A percentile compares a stretch with the other conserved stretches of the same genome.
phyloP scores from a whole-genome alignment of 176 grass and related monocot genomes.

The Hordeum vulgare region MorexV3_pseudomolecules_assembly NC_058520.1:527885194-527885693 shows the following conservation, averaged over 20 bases:
- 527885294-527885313: slow-evolving; percentile 82
- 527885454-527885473: slow-evolving; percentile 63
- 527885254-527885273: slow-evolving; percentile 81
- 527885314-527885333: slow-evolving; percentile 82
- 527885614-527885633: not conserved
- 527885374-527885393: slow-evolving; percentile 76
- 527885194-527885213: slow-evolving; percentile 84
- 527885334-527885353: slow-evolving; percentile 66
- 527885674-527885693: too few species aligned
- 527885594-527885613: not conserved
- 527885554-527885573: not conserved
- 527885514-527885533: slow-evolving; percentile 14
- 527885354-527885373: slow-evolving; percentile 97
- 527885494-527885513: slow-evolving; percentile 26
- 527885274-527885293: slow-evolving; percentile 94
- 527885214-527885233: slow-evolving; percentile 86
- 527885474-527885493: slow-evolving; percentile 39
- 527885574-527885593: not conserved
- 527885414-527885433: slow-evolving; percentile 76
- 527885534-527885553: not conserved
- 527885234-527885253: slow-evolving; percentile 97
- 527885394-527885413: slow-evolving; percentile 62
- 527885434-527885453: slow-evolving; percentile 78
- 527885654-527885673: too few species aligned
- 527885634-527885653: too few species aligned